A percentile compares a stretch with the other conserved stretches of the same genome.
Evolutionary conservation across 305 asterid species (phyloP).

Genomic region (Rubia tinctorum): DNA sequence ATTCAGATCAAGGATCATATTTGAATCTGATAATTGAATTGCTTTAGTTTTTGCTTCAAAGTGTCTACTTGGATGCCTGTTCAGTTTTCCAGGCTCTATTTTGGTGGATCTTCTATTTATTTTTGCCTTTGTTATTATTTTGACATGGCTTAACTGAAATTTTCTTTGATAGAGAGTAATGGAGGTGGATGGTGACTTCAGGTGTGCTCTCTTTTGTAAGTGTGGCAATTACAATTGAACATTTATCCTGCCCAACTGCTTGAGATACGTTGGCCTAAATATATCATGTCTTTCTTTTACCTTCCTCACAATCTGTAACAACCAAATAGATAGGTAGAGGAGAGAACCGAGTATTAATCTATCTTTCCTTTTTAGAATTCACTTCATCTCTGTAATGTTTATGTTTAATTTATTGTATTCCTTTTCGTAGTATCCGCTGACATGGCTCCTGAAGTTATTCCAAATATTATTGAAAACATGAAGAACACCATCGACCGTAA

Average conservation of each 20-base stretch:
- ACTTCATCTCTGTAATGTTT: neutral
- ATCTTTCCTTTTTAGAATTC: neutral
- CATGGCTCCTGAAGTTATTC: conserved; percentile 99
- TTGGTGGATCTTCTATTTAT: neutral
- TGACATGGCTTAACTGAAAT: neutral
- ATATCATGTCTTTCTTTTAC: too few relatives aligned
- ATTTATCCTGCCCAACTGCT: too few relatives aligned
- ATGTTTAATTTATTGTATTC: neutral
- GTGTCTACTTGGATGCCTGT: neutral
- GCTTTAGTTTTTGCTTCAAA: neutral
- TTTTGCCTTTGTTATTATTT: neutral
- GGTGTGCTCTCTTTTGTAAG: neutral
- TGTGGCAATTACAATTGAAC: neutral
- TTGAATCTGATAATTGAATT: neutral
- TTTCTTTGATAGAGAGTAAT: neutral
- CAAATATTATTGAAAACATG: conserved; percentile 82
- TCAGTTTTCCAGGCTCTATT: neutral
- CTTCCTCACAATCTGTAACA: neutral
- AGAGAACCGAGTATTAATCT: neutral
- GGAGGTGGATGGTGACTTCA: conserved; percentile 4
- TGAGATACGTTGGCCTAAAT: too few relatives aligned
- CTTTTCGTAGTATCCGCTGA: conserved; percentile 78
- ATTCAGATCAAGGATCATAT: neutral
- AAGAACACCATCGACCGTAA: conserved; percentile 91
- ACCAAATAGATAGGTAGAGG: neutral